Evolutionary conservation across 768 basidiomycete species (phyloP), one percentile per base, ranked within the genome.

Genomic region (Tylopilus vinaceipallidus): DNA sequence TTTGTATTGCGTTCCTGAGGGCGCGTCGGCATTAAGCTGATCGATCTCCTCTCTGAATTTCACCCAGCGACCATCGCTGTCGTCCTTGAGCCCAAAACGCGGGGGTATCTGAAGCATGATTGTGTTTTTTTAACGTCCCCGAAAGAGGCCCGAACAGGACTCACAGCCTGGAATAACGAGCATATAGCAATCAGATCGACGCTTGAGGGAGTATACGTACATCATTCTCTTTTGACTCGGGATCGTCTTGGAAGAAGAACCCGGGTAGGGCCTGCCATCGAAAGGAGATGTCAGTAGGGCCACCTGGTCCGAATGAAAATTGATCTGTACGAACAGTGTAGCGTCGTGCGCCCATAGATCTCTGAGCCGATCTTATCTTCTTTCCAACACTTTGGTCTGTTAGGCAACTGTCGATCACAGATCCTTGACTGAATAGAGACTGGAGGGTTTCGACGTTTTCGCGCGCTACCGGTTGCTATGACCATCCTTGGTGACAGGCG

Each of bases 21-120:
- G 63, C 1, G 78, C 74, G 3, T 56, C 53, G 2, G 58, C 52
- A 49, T 86, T 84, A 46, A 88, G 60, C 14, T 62, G 54, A 3
- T 63, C 48, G 10, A 90, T 65, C 17, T 70, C 62, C 0, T 39
- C 27, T 40, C 63, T 63, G 56, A 86, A 74, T 6, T 54, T 73
- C 6, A 46, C 47, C 85, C 86, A 88, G 38, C 80, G 70, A 26
- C 75, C 65, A 1, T 70, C 49, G 0, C 78, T 73, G 4, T 72
- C 64, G 44, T 87, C 83, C 12, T 79, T 53, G 14, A 87, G 73
- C 14, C 84, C 86, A 45, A 88, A 84, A 14, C 76, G 69, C 4
- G 75, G 64, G 0, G 77, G 82, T 19, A 83, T 62, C 84, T 86
- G 61, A 14, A 41, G 29, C 16, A 22, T 24, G n/a, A 39, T 26